phyloP scores from a whole-genome alignment of 1,139 yeast genomes.

The Lodderomyces elongisporus region DNA sequence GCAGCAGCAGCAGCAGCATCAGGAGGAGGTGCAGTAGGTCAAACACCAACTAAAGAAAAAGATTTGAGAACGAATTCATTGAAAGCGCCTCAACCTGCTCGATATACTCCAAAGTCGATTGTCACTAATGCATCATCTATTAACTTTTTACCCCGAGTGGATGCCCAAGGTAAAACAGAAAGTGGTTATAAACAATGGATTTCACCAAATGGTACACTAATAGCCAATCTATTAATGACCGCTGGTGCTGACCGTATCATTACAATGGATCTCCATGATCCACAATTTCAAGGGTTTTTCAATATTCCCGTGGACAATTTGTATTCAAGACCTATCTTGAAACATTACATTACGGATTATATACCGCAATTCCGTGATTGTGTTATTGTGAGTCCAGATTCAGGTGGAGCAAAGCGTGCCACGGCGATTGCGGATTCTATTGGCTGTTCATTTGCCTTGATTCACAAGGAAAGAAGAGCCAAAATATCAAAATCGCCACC shows the following conservation, averaged over 20 bases:
- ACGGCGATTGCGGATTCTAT: conserved; percentile 88
- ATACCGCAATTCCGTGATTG: conserved; percentile 74
- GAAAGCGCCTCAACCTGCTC: conserved; percentile 9
- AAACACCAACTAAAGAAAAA: conserved; percentile 1
- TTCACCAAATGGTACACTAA: conserved; percentile 89
- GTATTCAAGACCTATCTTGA: conserved; percentile 78
- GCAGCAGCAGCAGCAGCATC: neutral
- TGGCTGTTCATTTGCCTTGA: conserved; percentile 86
- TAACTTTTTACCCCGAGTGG: conserved; percentile 27
- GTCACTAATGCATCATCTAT: conserved; percentile 25
- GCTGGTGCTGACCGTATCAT: conserved; percentile 97
- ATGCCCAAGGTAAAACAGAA: conserved; percentile 37
- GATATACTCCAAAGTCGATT: conserved; percentile 23
- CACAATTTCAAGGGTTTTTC: conserved; percentile 91
- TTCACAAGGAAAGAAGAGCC: conserved; percentile 88
- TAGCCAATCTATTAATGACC: conserved; percentile 81
- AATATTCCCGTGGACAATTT: conserved; percentile 90
- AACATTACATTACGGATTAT: conserved; percentile 68
- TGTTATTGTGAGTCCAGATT: conserved; percentile 90
- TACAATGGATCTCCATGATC: conserved; percentile 97
- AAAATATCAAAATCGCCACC: conserved; percentile 34
- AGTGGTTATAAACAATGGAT: conserved; percentile 91
- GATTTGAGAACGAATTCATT: conserved; percentile 15
- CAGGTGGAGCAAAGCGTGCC: conserved; percentile 97
- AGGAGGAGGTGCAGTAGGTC: neutral